phyloP scores from a whole-genome alignment of 768 basidiomycete species.

The Tylopilus intermedius region DNA sequence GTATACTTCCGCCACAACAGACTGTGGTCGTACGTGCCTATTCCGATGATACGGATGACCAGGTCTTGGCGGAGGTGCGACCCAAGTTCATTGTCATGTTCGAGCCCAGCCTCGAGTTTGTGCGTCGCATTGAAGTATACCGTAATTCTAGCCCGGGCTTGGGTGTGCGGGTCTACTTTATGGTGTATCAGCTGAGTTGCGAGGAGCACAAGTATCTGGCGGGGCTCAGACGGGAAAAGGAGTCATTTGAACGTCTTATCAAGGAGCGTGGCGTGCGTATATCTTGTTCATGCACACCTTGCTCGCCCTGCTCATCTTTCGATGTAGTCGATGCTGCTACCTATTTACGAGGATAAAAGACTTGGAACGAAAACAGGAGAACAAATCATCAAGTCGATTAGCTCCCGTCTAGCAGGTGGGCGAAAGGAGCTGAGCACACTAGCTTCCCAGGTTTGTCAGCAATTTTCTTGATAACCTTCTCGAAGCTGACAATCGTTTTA shows the following conservation, averaged over 20 bases:
- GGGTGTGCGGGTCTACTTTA: conserved; percentile 86
- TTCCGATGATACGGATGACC: conserved; percentile 89
- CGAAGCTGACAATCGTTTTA: conserved; percentile 25
- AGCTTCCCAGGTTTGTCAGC: conserved; percentile 51
- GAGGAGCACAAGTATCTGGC: conserved; percentile 96
- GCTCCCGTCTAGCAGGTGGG: conserved; percentile 82
- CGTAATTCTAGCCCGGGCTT: conserved; percentile 78
- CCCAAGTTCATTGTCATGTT: conserved; percentile 95
- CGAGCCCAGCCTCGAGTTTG: conserved; percentile 90
- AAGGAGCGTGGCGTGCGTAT: conserved; percentile 80
- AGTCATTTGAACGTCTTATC: conserved; percentile 88
- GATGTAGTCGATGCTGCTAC: conserved; percentile 80
- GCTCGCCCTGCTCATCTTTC: not conserved
- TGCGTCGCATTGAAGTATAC: conserved; percentile 90
- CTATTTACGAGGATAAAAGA: conserved; percentile 62
- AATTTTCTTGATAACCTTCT: not conserved
- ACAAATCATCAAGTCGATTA: conserved; percentile 74
- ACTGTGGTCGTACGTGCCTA: conserved; percentile 84
- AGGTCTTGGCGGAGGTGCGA: conserved; percentile 76
- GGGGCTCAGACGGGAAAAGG: conserved; percentile 84
- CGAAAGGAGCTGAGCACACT: conserved; percentile 60
- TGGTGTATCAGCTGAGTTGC: conserved; percentile 88
- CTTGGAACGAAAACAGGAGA: conserved; percentile 40
- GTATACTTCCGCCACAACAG: conserved; percentile 71
- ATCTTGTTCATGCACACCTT: not conserved